A percentile compares a stretch with the other conserved stretches of the same genome.
Conservation (phyloP, 805 yeast genomes). For the Vanderwaltozyma yarrowii region DNA sequence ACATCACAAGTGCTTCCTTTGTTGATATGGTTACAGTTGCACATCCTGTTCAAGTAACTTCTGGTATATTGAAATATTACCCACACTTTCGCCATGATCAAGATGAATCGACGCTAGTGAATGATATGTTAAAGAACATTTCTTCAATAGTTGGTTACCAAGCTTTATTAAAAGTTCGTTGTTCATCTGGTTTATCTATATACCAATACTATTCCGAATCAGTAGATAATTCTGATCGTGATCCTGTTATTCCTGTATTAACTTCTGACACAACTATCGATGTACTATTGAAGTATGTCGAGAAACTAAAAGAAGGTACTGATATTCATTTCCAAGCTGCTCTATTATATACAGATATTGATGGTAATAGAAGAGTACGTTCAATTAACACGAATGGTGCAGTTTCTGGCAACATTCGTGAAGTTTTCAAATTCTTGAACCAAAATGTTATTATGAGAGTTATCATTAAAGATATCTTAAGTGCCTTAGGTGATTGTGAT, state of each 20-base stretch:
- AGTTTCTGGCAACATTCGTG: constrained; percentile 60
- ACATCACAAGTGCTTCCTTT: constrained; percentile 50
- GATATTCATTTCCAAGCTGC: constrained; percentile 92
- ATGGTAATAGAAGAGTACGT: constrained; percentile 71
- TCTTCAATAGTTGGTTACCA: constrained; percentile 53
- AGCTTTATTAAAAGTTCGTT: constrained; percentile 71
- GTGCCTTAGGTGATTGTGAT: constrained; percentile 32
- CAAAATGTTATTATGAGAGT: constrained; percentile 52
- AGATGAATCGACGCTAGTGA: constrained; percentile 60
- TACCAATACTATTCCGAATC: constrained; percentile 62
- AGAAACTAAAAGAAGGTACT: constrained; percentile 46
- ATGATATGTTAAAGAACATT: constrained; percentile 44
- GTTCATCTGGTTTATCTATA: constrained; percentile 80
- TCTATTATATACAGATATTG: constrained; percentile 61
- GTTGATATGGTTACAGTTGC: constrained; percentile 68
- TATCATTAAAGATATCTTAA: constrained; percentile 37
- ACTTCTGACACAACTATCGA: constrained; percentile 54
- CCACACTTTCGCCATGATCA: constrained; percentile 53
- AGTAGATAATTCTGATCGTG: constrained; percentile 33
- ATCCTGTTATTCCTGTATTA: constrained; percentile 58
- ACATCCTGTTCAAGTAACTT: constrained; percentile 49
- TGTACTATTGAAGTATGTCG: constrained; percentile 65
- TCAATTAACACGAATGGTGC: constrained; percentile 71
- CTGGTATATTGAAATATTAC: constrained; percentile 59
- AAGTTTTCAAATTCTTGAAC: constrained; percentile 69